Conservation (phyloP, 768 basidiomycete genomes). For the Scleroderma bovista region DNA sequence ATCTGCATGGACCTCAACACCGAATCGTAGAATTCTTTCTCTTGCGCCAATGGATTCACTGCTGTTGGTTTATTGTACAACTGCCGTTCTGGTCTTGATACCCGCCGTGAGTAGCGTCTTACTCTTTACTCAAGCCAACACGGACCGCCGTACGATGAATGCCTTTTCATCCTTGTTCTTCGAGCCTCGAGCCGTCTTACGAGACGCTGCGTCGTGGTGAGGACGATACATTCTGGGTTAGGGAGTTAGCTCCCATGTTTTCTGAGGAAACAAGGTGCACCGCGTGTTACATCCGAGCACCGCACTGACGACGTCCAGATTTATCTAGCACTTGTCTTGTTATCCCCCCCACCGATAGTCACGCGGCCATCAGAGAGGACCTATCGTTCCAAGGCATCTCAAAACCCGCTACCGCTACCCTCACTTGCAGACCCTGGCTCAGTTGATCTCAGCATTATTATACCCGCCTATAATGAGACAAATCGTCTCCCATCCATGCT, state of each 20-base stretch:
- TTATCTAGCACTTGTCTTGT: slow-evolving; percentile 64
- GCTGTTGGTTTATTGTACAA: slow-evolving; percentile 16
- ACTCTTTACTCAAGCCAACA: not conserved
- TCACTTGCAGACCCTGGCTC: slow-evolving; percentile 49
- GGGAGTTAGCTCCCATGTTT: slow-evolving; percentile 36
- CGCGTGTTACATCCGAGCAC: not conserved
- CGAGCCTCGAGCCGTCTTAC: slow-evolving; percentile 57
- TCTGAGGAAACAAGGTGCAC: slow-evolving; percentile 21
- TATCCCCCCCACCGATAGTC: slow-evolving; percentile 66
- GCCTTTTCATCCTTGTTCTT: slow-evolving; percentile 92
- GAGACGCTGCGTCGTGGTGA: slow-evolving; percentile 49
- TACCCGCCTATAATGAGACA: slow-evolving; percentile 91
- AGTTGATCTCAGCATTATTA: slow-evolving; percentile 73
- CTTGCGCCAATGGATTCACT: slow-evolving; percentile 20
- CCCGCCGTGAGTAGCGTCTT: slow-evolving; percentile 23
- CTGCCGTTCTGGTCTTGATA: slow-evolving; percentile 17
- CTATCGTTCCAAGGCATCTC: slow-evolving; percentile 54
- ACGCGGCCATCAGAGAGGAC: slow-evolving; percentile 62
- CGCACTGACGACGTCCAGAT: slow-evolving; percentile 39
- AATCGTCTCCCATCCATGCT: slow-evolving; percentile 85
- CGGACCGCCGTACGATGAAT: slow-evolving; percentile 44
- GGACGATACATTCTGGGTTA: slow-evolving; percentile 57
- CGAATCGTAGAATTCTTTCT: not conserved
- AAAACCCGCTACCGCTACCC: slow-evolving; percentile 50
- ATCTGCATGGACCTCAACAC: not conserved